A percentile compares a stretch with the other conserved stretches of the same genome.
Evolutionary conservation across 805 yeast species (phyloP).

Genomic region (Citeromyces nyonsensis): DNA sequence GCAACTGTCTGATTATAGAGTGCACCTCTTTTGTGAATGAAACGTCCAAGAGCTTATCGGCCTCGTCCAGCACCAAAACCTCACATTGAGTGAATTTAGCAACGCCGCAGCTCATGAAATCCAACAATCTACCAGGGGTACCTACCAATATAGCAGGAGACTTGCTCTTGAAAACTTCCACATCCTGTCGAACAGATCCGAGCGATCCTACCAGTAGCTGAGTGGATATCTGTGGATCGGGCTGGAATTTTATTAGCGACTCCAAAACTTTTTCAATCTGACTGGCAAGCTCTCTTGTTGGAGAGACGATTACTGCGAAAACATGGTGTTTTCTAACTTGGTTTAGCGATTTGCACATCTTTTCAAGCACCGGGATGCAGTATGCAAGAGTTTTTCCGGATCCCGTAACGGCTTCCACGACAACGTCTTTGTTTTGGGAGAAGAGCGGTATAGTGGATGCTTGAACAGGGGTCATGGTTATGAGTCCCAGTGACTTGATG

Average conservation of each 20-base stretch:
- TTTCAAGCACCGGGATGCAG: slow-evolving; percentile 89
- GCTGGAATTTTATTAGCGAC: slow-evolving; percentile 55
- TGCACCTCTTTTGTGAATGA: slow-evolving; percentile 99
- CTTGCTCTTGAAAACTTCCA: slow-evolving; percentile 32
- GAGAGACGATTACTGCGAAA: slow-evolving; percentile 90
- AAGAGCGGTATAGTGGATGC: slow-evolving; percentile 93
- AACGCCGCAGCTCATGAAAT: slow-evolving; percentile 89
- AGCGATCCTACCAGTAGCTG: slow-evolving; percentile 56
- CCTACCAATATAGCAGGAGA: slow-evolving; percentile 76
- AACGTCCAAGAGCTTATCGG: slow-evolving; percentile 92
- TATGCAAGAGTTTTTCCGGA: slow-evolving; percentile 97
- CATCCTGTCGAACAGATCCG: slow-evolving; percentile 53
- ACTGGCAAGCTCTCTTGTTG: slow-evolving; percentile 94
- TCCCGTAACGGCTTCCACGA: slow-evolving; percentile 99
- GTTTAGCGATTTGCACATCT: slow-evolving; percentile 72
- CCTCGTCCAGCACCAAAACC: slow-evolving; percentile 92
- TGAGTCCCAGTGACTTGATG: no score
- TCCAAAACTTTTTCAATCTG: slow-evolving; percentile 97
- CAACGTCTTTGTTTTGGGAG: slow-evolving; percentile 90
- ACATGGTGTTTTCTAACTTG: slow-evolving; percentile 98
- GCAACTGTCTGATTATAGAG: slow-evolving; percentile 87
- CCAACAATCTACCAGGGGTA: slow-evolving; percentile 93
- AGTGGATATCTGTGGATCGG: slow-evolving; percentile 29
- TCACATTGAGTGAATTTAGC: slow-evolving; percentile 89
- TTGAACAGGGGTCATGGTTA: slow-evolving; percentile 87